Evolutionary conservation across 2,329 filamentous ascomycete genomes (phyloP).

Genomic region (Conoideocrella luteorostrata): DNA sequence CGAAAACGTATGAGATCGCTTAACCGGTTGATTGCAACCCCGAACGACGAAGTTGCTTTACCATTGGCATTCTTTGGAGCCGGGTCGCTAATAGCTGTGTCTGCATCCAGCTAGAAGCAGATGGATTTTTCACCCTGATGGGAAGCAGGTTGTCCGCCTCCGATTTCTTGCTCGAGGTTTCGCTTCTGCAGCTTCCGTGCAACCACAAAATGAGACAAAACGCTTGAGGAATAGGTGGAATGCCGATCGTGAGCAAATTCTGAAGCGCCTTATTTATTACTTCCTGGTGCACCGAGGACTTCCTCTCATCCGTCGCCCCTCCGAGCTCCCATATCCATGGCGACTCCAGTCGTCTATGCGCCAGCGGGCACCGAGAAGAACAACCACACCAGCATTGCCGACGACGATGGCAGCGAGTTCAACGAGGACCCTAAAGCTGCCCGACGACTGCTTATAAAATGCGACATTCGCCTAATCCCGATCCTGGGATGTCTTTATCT

Average conservation of each 20-base stretch:
- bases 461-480: conserved; percentile 10
- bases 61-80: no score
- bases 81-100: no score
- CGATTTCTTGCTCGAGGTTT: no score
- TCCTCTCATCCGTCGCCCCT: not conserved
- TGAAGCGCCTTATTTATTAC: not conserved
- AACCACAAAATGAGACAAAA: no score
- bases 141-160: no score
- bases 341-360: not conserved
- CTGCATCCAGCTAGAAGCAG: no score
- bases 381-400: not conserved
- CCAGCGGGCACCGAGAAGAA: not conserved
- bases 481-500: conserved; percentile 35
- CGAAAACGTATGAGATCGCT: no score
- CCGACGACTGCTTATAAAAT: conserved; percentile 8
- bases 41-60: no score
- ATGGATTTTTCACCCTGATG: no score
- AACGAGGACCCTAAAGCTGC: conserved; percentile 8
- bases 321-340: not conserved
- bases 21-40: no score
- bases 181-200: no score
- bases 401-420: conserved; percentile 3
- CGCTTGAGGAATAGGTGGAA: not conserved
- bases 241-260: not conserved
- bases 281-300: not conserved